Evolutionary conservation across 306 rosid species (phyloP), one percentile per base, ranked within the genome.

Genomic region (Lathyrus aphaca): DNA sequence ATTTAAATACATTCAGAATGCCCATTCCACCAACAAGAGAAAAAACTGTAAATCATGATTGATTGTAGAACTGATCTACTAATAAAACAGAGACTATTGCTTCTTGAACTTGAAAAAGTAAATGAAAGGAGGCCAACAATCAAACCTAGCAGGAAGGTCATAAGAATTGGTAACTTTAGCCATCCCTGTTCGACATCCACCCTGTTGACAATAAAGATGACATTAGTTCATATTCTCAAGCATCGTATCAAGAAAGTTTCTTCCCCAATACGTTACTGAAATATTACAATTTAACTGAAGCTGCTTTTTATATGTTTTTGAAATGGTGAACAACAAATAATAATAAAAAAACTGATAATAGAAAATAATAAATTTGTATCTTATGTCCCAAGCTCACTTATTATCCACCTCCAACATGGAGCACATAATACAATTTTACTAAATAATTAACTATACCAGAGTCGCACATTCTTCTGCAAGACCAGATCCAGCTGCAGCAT

Each of bases 161-260:
- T 94, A 87, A 10, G 92, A 97, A 80, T 70, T 86, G 74, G 99
- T 89, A 76, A 82, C 88, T 87, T 89, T 95, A 66, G 97, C 96
- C 97, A 91, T 89, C 80, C 99, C 99, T 38, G 97, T 95, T 70
- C 99, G 90, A 74, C 99, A 95, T 66, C 97, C 99, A 80, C 97
- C 99, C 99, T 95, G 74, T 61, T 83, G 79, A 74, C 46, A 84
- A 32, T 37, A 77, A 83, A 42, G 79, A 74, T 65, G 58, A 59
- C 19, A 59, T 49, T 60, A 48, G 78, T 75, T 67, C 77, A 70
- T 27, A 50, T 46, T 55, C 42, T 45, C 32, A 40, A 64, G 35
- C 49, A 66, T 65, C 43, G n/a, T 57, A 44, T 49, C 60, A 38
- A 77, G 60, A 72, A 75, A 69, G 40, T 39, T 21, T 37, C 39